phyloP scores from a whole-genome alignment of 192 early-diverging fungal species.

The Coemansia sp. region DNA sequence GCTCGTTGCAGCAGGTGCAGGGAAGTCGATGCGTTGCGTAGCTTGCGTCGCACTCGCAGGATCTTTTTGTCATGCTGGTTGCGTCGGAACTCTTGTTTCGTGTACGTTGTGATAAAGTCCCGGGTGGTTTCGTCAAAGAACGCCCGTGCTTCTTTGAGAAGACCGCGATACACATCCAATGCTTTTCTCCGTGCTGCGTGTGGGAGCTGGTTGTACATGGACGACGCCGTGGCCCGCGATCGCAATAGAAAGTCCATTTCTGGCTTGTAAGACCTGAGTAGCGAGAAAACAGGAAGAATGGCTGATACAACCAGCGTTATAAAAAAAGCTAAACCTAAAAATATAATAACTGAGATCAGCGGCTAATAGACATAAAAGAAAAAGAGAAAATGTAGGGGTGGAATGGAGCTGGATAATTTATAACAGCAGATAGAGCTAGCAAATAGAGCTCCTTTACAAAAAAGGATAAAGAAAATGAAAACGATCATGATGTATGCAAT shows the following conservation, averaged over 20 bases:
- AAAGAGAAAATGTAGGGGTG: too few relatives aligned
- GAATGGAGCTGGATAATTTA: too few relatives aligned
- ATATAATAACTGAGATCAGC: neutral
- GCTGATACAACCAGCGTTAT: too few relatives aligned
- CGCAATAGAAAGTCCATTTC: conserved; percentile 38
- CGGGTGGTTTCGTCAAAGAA: conserved; percentile 47
- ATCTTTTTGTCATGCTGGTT: conserved; percentile 25
- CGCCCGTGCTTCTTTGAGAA: conserved; percentile 34
- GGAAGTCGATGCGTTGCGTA: conserved; percentile 23
- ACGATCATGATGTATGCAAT: neutral
- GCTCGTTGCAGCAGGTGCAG: conserved; percentile 37
- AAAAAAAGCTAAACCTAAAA: too few relatives aligned
- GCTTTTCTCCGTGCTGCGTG: conserved; percentile 1
- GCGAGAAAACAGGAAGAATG: too few relatives aligned
- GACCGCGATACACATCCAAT: conserved; percentile 28
- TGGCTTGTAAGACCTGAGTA: neutral
- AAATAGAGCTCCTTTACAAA: too few relatives aligned
- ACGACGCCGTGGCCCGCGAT: conserved; percentile 2
- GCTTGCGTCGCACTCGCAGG: conserved; percentile 15
- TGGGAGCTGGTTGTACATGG: too few relatives aligned
- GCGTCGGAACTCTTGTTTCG: conserved; percentile 26
- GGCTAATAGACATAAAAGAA: neutral
- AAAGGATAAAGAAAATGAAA: neutral
- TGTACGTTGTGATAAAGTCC: conserved; percentile 35
- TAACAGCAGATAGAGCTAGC: too few relatives aligned